Evolutionary conservation across 371 early-diverging fungal genomes (phyloP), one percentile per base, ranked within the genome.

Genomic region (Catenaria anguillulae): DNA sequence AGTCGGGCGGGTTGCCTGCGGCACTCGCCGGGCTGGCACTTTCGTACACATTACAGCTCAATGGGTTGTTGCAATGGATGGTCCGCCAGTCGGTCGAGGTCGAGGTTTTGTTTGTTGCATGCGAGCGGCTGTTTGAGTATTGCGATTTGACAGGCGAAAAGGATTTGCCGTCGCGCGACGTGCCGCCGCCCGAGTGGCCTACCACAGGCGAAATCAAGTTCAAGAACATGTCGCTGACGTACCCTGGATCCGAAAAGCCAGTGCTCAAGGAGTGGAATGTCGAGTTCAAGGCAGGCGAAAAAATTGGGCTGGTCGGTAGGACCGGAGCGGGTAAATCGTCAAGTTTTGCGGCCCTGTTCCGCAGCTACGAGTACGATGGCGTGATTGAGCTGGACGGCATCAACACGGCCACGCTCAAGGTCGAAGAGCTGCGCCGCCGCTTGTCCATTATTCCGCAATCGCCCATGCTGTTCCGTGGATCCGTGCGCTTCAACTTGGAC

Each of bases 61-160:
- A 19, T 24, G 64, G 77, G 1, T 71, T 83, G 52, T 76, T 90
- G 17, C 69, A 88, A 46, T 90, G 92, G 89, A 67, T 82, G 15
- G 84, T 92, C 24, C 84, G 90, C 33, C 75, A 66, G 62, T 85
- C 85, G 63, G 85, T 89, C 31, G 74, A 80, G 56, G 79, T 87
- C 67, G 93, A 93, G 73, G 87, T 88, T 84, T 80, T 84, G 63
- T 79, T 89, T 80, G 86, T 87, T 77, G 78, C 84, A 12, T 84
- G 92, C 52, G 92, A 93, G 62, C 86, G 94, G 62, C 77, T 90
- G 0, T 71, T 77, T 19, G 86, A 91, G 66, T 93, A 91, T 66
- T 62, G 81, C 62, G 67, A 70, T 0, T 64, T 88, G 40, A 83
- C 83, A 46, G 77, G 86, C 67, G 90, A 90, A 59, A 79, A 87